phyloP scores from a whole-genome alignment of 1,284 basidiomycete species.

The Puccinia novopanici region DNA sequence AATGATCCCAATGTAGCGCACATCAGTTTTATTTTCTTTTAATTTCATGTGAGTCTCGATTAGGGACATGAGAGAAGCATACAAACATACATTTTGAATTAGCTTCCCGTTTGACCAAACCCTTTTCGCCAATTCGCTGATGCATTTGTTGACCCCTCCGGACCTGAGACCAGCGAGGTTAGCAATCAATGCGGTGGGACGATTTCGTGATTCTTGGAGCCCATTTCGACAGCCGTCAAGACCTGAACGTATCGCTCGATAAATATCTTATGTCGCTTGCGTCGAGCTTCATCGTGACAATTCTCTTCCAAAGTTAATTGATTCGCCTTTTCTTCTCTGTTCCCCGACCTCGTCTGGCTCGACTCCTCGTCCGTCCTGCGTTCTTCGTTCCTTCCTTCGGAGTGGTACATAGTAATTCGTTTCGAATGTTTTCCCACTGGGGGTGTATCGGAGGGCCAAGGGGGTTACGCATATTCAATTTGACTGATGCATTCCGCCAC shows the following conservation, averaged over 20 bases:
- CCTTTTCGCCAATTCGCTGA: slow-evolving; percentile 89
- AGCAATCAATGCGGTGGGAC: slow-evolving; percentile 86
- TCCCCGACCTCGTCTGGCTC: too few relatives aligned
- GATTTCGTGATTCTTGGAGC: slow-evolving; percentile 95
- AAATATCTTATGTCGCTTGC: slow-evolving; percentile 92
- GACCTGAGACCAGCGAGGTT: slow-evolving; percentile 87
- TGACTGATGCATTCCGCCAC: too few relatives aligned
- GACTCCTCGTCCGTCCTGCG: too few relatives aligned
- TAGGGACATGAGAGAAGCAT: neutral
- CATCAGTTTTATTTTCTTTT: too few relatives aligned
- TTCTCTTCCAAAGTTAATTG: neutral
- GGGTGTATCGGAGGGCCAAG: too few relatives aligned
- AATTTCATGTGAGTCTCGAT: too few relatives aligned
- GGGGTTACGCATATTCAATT: too few relatives aligned
- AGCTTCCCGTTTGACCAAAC: slow-evolving; percentile 83
- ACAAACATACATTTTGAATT: slow-evolving; percentile 77
- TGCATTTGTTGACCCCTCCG: slow-evolving; percentile 88
- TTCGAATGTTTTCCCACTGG: too few relatives aligned
- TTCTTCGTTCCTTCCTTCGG: too few relatives aligned
- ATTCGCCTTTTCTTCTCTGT: neutral
- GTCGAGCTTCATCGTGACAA: slow-evolving; percentile 77
- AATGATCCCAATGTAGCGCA: slow-evolving; percentile 12
- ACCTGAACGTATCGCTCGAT: slow-evolving; percentile 91
- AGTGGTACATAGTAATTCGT: too few relatives aligned
- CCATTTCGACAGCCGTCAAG: slow-evolving; percentile 92